These are phyloP conservation scores for Termitomyces sp. DNA, from an alignment of 768 basidiomycete genomes.

Conservation along the genomic window DNA sequence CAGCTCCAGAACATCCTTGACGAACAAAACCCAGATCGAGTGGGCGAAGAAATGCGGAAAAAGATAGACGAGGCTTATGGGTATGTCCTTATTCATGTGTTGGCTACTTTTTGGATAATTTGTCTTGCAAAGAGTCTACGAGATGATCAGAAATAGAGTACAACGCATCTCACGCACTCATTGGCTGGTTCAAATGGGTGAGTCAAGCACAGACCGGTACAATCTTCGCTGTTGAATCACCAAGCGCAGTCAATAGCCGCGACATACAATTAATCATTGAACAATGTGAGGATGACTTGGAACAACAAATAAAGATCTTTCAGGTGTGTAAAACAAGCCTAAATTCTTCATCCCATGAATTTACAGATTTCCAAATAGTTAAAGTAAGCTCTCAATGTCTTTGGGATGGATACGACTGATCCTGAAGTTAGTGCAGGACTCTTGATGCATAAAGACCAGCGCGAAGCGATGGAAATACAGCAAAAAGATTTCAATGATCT, in stretches of 20 bases:
- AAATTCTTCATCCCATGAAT: background rate
- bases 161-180: conserved; percentile 37
- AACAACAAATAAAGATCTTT: conserved; percentile 38
- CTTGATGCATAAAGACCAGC: conserved; percentile 25
- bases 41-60: conserved; percentile 37
- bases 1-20: conserved; percentile 34
- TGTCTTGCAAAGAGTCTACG: conserved; percentile 33
- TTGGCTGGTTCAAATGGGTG: conserved; percentile 36
- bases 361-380: conserved; percentile 16
- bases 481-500: conserved; percentile 30
- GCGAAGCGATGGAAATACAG: conserved; percentile 25
- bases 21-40: conserved; percentile 35
- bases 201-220: conserved; percentile 12
- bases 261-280: conserved; percentile 48
- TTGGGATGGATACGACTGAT: background rate
- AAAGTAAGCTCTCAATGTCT: conserved; percentile 17
- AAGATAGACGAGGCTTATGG: conserved; percentile 40
- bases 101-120: background rate
- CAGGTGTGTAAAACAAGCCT: conserved; percentile 29
- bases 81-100: conserved; percentile 28
- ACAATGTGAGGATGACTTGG: conserved; percentile 38
- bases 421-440: conserved; percentile 25
- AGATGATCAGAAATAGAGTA: conserved; percentile 35
- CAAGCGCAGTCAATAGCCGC: conserved; percentile 35
- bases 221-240: background rate